phyloP scores from a whole-genome alignment of 2,329 filamentous ascomycete genomes.

The Botrytis medusae region DNA sequence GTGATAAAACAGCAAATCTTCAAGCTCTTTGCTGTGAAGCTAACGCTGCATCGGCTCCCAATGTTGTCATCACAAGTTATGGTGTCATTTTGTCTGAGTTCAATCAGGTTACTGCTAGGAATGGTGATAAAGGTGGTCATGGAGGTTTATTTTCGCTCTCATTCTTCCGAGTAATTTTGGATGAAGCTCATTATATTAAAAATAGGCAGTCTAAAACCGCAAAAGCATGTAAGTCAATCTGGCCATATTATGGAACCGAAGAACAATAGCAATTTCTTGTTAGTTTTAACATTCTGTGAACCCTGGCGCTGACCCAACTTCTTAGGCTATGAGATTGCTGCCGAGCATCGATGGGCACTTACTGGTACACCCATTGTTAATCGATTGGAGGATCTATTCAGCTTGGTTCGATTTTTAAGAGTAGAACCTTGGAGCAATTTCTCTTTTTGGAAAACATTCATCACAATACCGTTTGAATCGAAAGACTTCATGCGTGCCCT shows the following conservation, averaged over 20 bases:
- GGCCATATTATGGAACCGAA: too few species aligned
- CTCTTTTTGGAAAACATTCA: constrained; percentile 98
- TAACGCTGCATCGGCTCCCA: constrained; percentile 75
- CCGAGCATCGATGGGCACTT: constrained; percentile 85
- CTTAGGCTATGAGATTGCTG: constrained; percentile 69
- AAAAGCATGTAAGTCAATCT: constrained; percentile 63
- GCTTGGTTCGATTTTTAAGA: constrained; percentile 83
- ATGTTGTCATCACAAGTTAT: constrained; percentile 93
- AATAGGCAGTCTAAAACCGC: constrained; percentile 87
- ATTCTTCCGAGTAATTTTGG: constrained; percentile 92
- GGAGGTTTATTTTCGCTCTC: constrained; percentile 85
- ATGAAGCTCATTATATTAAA: constrained; percentile 95
- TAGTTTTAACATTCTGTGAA: not conserved
- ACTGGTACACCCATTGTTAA: constrained; percentile 98
- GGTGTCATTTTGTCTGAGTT: constrained; percentile 90
- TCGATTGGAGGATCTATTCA: constrained; percentile 90
- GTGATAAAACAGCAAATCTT: constrained; percentile 77
- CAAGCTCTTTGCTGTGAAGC: constrained; percentile 73
- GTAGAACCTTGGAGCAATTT: constrained; percentile 99
- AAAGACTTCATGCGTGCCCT: constrained; percentile 91
- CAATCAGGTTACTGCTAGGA: constrained; percentile 66
- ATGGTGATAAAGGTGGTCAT: constrained; percentile 63
- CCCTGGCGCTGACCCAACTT: not conserved
- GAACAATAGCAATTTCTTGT: not conserved
- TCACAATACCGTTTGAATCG: constrained; percentile 94